Percentiles rank a stretch among this genome's conserved stretches.
phyloP scores from a whole-genome alignment of 2,329 filamentous ascomycete genomes.

The Colletotrichum lini region DNA sequence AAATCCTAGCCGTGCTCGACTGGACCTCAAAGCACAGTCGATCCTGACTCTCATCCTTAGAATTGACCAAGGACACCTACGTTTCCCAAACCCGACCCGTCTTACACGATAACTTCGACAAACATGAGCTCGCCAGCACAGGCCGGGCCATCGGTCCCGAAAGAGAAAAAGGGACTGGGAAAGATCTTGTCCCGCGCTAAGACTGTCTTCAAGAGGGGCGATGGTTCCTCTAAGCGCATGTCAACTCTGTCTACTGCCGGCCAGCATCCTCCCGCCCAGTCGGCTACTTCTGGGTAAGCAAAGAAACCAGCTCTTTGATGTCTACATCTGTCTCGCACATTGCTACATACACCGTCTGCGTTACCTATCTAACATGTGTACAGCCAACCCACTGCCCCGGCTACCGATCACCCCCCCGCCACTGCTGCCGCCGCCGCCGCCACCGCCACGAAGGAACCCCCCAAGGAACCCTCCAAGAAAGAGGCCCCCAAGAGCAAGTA shows the following conservation, averaged over 20 bases:
- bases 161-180: slow-evolving; percentile 63
- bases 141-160: slow-evolving; percentile 52
- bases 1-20: slow-evolving; percentile 18
- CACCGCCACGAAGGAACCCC: slow-evolving; percentile 29
- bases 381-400: slow-evolving; percentile 27
- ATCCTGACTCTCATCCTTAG: slow-evolving; percentile 10
- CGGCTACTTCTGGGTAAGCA: slow-evolving; percentile 34
- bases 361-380: slow-evolving; percentile 23
- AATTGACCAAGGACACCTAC: slow-evolving; percentile 19
- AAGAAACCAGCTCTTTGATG: not conserved
- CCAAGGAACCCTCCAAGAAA: slow-evolving; percentile 42
- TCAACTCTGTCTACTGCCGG: slow-evolving; percentile 32
- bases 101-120: slow-evolving; percentile 3
- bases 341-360: not conserved
- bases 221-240: slow-evolving; percentile 47
- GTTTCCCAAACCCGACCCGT: slow-evolving; percentile 5
- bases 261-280: slow-evolving; percentile 33
- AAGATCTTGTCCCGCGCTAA: slow-evolving; percentile 65
- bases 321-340: not conserved
- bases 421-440: slow-evolving; percentile 17
- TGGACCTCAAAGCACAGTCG: slow-evolving; percentile 28
- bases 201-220: slow-evolving; percentile 64
- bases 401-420: slow-evolving; percentile 20
- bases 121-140: slow-evolving; percentile 62
- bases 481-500: slow-evolving; percentile 40